A percentile compares a stretch with the other conserved stretches of the same genome.
These are phyloP conservation scores for Trametopsis cervina DNA, from an alignment of 768 basidiomycete species.

Conservation along the genomic window DNA sequence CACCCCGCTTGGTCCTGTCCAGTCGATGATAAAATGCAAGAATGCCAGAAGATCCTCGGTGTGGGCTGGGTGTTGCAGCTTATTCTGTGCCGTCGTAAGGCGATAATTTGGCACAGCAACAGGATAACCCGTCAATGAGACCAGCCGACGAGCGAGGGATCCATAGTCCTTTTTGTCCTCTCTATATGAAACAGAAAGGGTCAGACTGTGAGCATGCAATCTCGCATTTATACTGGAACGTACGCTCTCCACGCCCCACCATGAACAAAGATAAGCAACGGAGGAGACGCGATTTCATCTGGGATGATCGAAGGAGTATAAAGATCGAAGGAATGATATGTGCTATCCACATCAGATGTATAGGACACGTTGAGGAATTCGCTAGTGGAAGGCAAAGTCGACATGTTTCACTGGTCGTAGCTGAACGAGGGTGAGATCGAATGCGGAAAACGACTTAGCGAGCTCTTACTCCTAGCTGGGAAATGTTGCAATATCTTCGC, in stretches of 20 bases:
- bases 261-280: constrained; percentile 69
- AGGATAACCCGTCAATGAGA: constrained; percentile 38
- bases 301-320: constrained; percentile 29
- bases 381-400: no score
- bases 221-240: constrained; percentile 21
- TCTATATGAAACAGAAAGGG: constrained; percentile 28
- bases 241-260: constrained; percentile 83
- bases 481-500: no score
- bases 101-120: constrained; percentile 78
- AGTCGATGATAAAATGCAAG: constrained; percentile 48
- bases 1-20: constrained; percentile 30
- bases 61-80: constrained; percentile 63
- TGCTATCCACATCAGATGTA: constrained; percentile 20
- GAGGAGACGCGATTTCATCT: constrained; percentile 11
- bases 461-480: no score
- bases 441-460: no score
- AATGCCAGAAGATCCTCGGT: constrained; percentile 57
- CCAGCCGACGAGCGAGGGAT: constrained; percentile 47
- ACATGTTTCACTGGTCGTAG: no score
- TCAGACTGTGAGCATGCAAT: not conserved
- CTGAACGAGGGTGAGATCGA: no score
- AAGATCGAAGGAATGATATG: constrained; percentile 47
- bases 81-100: constrained; percentile 41
- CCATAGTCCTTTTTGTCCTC: constrained; percentile 66
- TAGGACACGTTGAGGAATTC: constrained; percentile 30